Percentiles rank a stretch among this genome's conserved stretches.
Conservation (phyloP, 2,329 filamentous ascomycete genomes). For the Macrophomina pseudophaseolina region DNA sequence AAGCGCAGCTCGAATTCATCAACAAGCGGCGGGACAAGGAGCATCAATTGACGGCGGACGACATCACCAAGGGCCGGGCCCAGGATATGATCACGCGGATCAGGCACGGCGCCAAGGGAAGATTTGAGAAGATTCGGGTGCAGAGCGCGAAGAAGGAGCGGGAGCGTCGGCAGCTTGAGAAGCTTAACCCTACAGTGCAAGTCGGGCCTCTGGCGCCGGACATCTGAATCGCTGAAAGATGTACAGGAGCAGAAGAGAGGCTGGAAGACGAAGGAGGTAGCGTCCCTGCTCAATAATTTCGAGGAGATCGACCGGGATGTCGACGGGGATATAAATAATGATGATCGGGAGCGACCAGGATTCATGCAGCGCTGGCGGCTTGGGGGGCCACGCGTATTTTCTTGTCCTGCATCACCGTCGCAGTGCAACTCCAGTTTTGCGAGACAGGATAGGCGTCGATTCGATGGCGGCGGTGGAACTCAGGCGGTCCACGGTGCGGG, state of each 20-base stretch:
- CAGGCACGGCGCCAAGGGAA: constrained; percentile 76
- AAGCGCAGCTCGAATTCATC: constrained; percentile 68
- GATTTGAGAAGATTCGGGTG: constrained; percentile 49
- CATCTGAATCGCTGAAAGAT: neutral
- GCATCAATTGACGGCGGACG: constrained; percentile 59
- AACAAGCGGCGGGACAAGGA: constrained; percentile 66
- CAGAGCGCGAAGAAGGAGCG: constrained; percentile 40
- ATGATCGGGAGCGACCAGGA: constrained; percentile 18
- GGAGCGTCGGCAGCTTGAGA: constrained; percentile 51
- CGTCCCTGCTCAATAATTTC: constrained; percentile 20
- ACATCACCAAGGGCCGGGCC: constrained; percentile 79
- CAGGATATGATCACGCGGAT: constrained; percentile 92
- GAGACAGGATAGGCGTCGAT: neutral
- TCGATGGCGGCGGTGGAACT: neutral
- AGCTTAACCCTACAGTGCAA: constrained; percentile 24
- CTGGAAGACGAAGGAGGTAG: constrained; percentile 11
- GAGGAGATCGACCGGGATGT: constrained; percentile 21
- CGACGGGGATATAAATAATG: constrained; percentile 21
- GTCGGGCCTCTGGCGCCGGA: constrained; percentile 20
- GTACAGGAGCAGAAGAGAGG: neutral
- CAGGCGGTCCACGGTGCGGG: constrained; percentile 14
- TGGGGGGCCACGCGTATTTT: constrained; percentile 11
- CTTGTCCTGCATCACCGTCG: constrained; percentile 20
- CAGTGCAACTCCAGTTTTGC: constrained; percentile 22
- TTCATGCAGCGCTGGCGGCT: constrained; percentile 20